Evolutionary conservation across 805 yeast genomes (phyloP).

Genomic region (Saturnispora zaruensis): DNA sequence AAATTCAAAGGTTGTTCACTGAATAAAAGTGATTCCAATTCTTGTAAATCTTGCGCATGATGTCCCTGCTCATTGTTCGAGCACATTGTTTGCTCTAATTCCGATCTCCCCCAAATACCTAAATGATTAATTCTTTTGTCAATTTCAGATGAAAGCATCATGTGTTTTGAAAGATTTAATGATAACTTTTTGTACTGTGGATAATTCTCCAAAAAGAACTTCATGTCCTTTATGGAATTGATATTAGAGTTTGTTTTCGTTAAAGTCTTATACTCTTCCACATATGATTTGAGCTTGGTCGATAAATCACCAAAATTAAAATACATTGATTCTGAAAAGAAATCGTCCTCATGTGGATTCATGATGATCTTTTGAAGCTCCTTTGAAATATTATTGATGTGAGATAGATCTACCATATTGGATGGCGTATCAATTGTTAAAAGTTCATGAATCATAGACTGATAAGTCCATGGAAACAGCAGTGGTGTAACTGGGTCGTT

Average conservation of each 20-base stretch:
- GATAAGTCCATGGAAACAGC: conserved; percentile 94
- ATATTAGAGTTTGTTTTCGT: conserved; percentile 69
- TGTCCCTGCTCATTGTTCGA: conserved; percentile 39
- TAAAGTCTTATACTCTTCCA: conserved; percentile 68
- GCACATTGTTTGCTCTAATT: conserved; percentile 78
- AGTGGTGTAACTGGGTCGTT: conserved; percentile 93
- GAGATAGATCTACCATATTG: conserved; percentile 64
- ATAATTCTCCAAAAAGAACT: conserved; percentile 79
- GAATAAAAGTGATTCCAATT: conserved; percentile 47
- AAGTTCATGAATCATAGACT: conserved; percentile 92
- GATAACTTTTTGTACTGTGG: conserved; percentile 90
- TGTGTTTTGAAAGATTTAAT: conserved; percentile 84
- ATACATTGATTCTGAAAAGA: conserved; percentile 74
- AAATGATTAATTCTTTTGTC: conserved; percentile 59
- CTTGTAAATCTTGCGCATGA: conserved; percentile 47
- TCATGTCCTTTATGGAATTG: conserved; percentile 80
- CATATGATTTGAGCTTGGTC: conserved; percentile 76
- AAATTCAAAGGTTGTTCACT: conserved; percentile 16
- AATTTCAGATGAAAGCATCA: conserved; percentile 80
- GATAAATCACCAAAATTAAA: conserved; percentile 93
- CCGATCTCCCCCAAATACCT: conserved; percentile 78
- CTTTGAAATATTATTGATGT: conserved; percentile 45
- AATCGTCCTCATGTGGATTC: conserved; percentile 63
- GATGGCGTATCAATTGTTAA: conserved; percentile 57
- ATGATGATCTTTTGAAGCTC: conserved; percentile 57